phyloP scores from a whole-genome alignment of 2,329 filamentous ascomycete genomes.

The Colletotrichum cordylinicola region DNA sequence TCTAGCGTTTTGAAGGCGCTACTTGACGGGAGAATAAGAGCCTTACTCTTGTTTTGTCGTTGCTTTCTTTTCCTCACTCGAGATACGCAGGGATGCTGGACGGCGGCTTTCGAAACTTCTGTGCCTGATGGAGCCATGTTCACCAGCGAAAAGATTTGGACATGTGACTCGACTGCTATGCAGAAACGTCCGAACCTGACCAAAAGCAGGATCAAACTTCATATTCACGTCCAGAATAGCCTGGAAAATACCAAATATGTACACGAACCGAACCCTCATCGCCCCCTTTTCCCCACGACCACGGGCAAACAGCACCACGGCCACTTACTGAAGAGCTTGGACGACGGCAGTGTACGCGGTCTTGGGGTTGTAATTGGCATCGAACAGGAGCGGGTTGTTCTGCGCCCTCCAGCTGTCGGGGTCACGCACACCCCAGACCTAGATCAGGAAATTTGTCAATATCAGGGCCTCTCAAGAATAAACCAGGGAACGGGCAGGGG shows the following conservation, averaged over 20 bases:
- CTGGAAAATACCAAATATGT: background rate
- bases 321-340: conserved; percentile 30
- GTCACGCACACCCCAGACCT: conserved; percentile 64
- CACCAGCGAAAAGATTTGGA: rapidly evolving
- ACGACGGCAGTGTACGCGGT: conserved; percentile 54
- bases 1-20: too few species aligned
- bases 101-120: too few species aligned
- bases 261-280: background rate
- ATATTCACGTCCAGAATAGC: background rate
- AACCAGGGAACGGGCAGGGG: background rate
- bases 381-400: conserved; percentile 59
- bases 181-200: rapidly evolving
- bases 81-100: background rate
- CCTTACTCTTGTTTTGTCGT: background rate
- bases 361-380: conserved; percentile 57
- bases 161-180: rapidly evolving
- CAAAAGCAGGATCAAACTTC: background rate
- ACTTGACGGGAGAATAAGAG: background rate
- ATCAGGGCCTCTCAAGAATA: conserved; percentile 25
- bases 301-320: background rate
- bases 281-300: too few species aligned
- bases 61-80: background rate
- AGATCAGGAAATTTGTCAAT: conserved; percentile 68
- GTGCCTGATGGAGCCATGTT: background rate
- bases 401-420: conserved; percentile 56